A percentile compares a stretch with the other conserved stretches of the same genome.
phyloP scores from a whole-genome alignment of 2,329 filamentous ascomycete genomes.

The Lasiodiplodia sp. region DNA sequence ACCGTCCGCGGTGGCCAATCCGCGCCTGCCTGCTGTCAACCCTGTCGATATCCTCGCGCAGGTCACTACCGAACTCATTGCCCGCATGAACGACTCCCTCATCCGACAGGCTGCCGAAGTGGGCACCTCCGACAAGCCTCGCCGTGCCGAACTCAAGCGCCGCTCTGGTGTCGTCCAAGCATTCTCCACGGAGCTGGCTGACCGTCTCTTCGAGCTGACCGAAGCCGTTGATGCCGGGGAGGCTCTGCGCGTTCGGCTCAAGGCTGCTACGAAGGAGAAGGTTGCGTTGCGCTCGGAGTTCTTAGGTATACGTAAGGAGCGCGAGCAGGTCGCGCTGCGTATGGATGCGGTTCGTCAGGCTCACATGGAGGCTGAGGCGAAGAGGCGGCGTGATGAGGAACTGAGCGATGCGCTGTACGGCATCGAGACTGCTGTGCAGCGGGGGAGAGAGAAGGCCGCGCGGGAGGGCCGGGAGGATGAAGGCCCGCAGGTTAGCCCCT shows the following conservation, averaged over 20 bases:
- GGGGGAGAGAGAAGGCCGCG: constrained; percentile 42
- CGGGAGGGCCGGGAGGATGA: constrained; percentile 42
- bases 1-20: constrained; percentile 50
- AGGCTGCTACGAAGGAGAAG: constrained; percentile 54
- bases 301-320: constrained; percentile 55
- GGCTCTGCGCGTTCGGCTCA: constrained; percentile 54
- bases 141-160: constrained; percentile 51
- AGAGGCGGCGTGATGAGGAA: constrained; percentile 35
- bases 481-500: constrained; percentile 41
- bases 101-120: constrained; percentile 48
- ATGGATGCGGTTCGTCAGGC: constrained; percentile 56
- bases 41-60: constrained; percentile 60
- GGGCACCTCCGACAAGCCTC: constrained; percentile 45
- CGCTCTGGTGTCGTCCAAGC: constrained; percentile 57
- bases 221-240: constrained; percentile 61
- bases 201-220: constrained; percentile 59
- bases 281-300: constrained; percentile 55
- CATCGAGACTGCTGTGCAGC: constrained; percentile 47
- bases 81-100: constrained; percentile 54
- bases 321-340: constrained; percentile 58
- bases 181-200: constrained; percentile 57
- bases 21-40: constrained; percentile 51
- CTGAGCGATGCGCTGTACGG: constrained; percentile 44
- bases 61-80: constrained; percentile 58
- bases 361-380: constrained; percentile 38